Percentiles rank a stretch among this genome's conserved stretches.
phyloP scores from a whole-genome alignment of 2,329 filamentous ascomycete genomes.

The Talaromyces sp. region DNA sequence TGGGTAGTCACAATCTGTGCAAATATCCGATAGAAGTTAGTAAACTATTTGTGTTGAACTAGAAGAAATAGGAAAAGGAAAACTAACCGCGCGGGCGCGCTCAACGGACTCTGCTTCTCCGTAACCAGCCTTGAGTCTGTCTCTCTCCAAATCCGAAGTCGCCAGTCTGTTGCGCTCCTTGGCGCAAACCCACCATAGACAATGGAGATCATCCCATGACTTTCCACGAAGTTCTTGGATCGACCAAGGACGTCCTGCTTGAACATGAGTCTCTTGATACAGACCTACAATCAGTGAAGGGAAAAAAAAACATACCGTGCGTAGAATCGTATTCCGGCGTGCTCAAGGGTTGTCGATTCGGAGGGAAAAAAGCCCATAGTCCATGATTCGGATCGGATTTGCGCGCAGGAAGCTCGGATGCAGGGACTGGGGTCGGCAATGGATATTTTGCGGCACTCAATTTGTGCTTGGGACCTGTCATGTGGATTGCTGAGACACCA shows the following conservation, averaged over 20 bases:
- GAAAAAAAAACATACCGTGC: conserved; percentile 54
- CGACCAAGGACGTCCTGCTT: conserved; percentile 69
- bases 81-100: conserved; percentile 64
- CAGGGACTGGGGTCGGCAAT: conserved; percentile 67
- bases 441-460: conserved; percentile 68
- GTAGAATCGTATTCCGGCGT: conserved; percentile 66
- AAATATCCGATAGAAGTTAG: background rate
- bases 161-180: conserved; percentile 85
- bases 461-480: conserved; percentile 70
- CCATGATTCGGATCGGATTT: conserved; percentile 70
- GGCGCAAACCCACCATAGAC: conserved; percentile 89
- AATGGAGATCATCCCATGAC: conserved; percentile 89
- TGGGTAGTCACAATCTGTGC: conserved; percentile 70
- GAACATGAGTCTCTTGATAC: background rate
- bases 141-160: conserved; percentile 69
- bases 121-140: conserved; percentile 64
- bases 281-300: background rate
- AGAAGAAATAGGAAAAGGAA: no score
- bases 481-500: conserved; percentile 75
- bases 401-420: conserved; percentile 44
- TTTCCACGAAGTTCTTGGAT: conserved; percentile 81
- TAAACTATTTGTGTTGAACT: background rate
- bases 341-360: conserved; percentile 62
- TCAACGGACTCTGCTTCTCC: conserved; percentile 63
- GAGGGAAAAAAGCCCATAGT: conserved; percentile 87